These are phyloP conservation scores for Heliamphora pulchella DNA, from an alignment of 179 eudicot species.

Conservation along the genomic window DNA sequence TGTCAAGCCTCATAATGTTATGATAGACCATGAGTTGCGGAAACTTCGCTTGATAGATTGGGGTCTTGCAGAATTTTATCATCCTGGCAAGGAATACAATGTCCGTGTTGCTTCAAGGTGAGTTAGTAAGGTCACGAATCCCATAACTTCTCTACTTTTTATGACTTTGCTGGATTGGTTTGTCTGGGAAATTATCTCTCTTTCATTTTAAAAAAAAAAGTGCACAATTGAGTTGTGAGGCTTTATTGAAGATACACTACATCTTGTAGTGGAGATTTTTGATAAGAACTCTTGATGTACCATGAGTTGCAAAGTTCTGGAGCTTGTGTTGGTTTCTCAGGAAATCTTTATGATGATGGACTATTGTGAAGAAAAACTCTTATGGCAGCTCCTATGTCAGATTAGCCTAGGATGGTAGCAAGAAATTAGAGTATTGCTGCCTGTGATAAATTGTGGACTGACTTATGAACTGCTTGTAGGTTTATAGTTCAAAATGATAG, in stretches of 20 bases:
- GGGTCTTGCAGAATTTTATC: slow-evolving; percentile 96
- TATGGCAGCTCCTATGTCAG: not conserved
- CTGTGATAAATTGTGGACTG: not conserved
- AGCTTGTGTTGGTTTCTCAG: not conserved
- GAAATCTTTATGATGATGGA: not conserved
- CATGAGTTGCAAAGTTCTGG: not conserved
- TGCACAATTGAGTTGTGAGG: not conserved
- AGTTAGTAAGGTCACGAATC: not conserved
- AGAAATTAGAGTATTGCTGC: not conserved
- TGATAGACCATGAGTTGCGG: slow-evolving; percentile 87
- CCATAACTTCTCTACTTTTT: not conserved
- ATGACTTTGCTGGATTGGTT: not conserved
- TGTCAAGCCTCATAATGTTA: slow-evolving; percentile 88
- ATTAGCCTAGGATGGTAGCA: not conserved
- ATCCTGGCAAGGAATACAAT: slow-evolving; percentile 84
- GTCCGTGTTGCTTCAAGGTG: slow-evolving; percentile 95
- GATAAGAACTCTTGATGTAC: slow-evolving; percentile 1
- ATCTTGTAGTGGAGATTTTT: not conserved
- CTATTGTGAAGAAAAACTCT: not conserved
- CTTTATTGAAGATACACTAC: not conserved
- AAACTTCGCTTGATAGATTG: slow-evolving; percentile 91
- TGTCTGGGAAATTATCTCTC: not conserved
- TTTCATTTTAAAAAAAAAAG: no score
- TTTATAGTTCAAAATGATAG: not conserved
- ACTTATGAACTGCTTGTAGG: not conserved